Base-by-base conservation (phyloP, 805 yeast species). In the Candida hungchunana region DNA sequence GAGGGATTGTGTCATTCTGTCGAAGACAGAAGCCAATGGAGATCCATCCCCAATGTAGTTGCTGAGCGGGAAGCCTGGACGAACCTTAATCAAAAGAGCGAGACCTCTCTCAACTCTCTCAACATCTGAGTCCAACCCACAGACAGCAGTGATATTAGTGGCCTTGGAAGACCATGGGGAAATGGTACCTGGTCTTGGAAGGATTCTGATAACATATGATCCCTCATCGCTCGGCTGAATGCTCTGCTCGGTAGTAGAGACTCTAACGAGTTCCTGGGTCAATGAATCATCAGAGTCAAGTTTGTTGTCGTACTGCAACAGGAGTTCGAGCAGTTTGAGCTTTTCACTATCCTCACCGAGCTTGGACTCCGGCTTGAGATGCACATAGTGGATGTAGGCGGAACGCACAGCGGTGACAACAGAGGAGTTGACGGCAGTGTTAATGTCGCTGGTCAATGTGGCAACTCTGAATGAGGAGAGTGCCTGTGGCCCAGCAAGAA, bases 151-250 rank as follows among this genome's bases (percentile, higher is more conserved):
- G 48, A 93, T 93, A 63, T 93, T 90, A 26, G 98, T 89, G 18
- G 99, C 99, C 65, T 93, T 93, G 11, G 97, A 89, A 8, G 96
- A 86, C 99, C 99, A 93, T 22, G 98, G 97, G 18, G 97, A 89
- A 47, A 93, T 90, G 10, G 98, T 93, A 43, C 98, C 98, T 7
- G 88, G 68, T 60, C 97, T 77, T 29, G 99, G 98, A 34, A 88
- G 69, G 34, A 93, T 71, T 58, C 95, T 73, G 31, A 90, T 63
- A 46, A 88, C 64, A 43, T 75, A 73, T 21, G 77, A 64, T 46
- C 70, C 73, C 5, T 60, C 51, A 34, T 58, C 72, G 25, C 61
- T 54, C 16, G 63, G 42, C 31, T 58, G 50, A 16, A 54, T 42
- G 14, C 47, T 43, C 17, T 61, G 56, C 10, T 59, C 34, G 17